phyloP scores from a whole-genome alignment of 1,139 yeast species.

The Kazachstania sp. region DNA sequence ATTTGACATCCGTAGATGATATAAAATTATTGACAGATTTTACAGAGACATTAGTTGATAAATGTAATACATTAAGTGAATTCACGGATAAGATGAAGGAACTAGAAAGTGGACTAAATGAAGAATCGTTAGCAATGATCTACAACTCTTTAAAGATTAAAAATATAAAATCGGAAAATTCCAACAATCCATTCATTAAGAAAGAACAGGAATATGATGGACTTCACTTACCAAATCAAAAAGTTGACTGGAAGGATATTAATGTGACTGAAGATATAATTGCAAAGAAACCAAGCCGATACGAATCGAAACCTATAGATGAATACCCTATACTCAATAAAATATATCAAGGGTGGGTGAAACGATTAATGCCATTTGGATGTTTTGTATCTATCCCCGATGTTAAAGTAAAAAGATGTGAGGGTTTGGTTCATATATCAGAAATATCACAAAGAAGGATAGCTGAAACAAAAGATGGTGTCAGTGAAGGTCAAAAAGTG shows the following conservation, averaged over 20 bases:
- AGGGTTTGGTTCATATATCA: conserved; percentile 75
- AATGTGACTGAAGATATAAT: conserved; percentile 12
- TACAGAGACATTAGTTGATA: conserved; percentile 41
- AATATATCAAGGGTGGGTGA: conserved; percentile 54
- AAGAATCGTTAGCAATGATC: conserved; percentile 34
- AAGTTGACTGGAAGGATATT: conserved; percentile 17
- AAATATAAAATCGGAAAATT: conserved; percentile 3
- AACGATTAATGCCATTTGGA: conserved; percentile 59
- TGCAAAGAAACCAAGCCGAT: not conserved
- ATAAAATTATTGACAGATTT: conserved; percentile 42
- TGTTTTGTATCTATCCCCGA: conserved; percentile 57
- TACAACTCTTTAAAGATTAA: conserved; percentile 9
- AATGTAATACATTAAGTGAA: conserved; percentile 30
- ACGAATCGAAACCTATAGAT: conserved; percentile 2
- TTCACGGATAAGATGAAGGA: conserved; percentile 41
- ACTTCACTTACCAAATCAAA: conserved; percentile 15
- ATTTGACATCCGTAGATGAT: conserved; percentile 3
- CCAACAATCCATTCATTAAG: not conserved
- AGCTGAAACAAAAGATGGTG: conserved; percentile 50
- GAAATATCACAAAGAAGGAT: conserved; percentile 48
- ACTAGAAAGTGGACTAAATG: conserved; percentile 59
- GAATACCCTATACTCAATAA: conserved; percentile 35
- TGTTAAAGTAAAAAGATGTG: conserved; percentile 31
- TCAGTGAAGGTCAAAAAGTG: conserved; percentile 52
- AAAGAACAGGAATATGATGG: conserved; percentile 8